Percentiles rank a stretch among this genome's conserved stretches.
phyloP scores from a whole-genome alignment of 495 filamentous ascomycete species.

The Friedmanniomyces endolithicus region DNA sequence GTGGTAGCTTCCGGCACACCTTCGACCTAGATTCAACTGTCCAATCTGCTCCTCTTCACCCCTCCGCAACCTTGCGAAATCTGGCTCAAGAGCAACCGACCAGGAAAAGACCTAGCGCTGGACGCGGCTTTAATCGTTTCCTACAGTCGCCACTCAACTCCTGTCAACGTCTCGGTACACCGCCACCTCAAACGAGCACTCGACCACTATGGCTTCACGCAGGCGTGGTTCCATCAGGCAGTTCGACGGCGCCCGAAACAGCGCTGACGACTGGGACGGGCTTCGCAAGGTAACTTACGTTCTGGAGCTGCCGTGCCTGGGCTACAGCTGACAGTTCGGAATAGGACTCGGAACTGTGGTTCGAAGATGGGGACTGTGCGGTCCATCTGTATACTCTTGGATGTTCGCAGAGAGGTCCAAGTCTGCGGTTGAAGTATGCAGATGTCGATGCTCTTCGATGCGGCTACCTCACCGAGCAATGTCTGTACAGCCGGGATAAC shows the following conservation, averaged over 20 bases:
- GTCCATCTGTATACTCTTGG: constrained; percentile 49
- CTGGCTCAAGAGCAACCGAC: neutral
- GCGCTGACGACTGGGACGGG: constrained; percentile 25
- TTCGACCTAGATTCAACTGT: no score
- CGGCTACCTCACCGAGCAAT: constrained; percentile 38
- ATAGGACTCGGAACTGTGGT: constrained; percentile 54
- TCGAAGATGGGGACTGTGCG: constrained; percentile 47
- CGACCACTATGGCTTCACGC: neutral
- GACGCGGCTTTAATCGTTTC: neutral
- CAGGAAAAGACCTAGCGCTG: neutral
- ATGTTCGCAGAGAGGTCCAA: constrained; percentile 46
- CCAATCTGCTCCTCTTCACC: neutral
- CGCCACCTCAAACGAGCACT: neutral
- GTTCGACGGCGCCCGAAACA: constrained; percentile 46
- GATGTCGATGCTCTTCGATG: constrained; percentile 31
- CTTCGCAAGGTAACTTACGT: constrained; percentile 12
- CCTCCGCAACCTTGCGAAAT: neutral
- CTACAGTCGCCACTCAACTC: neutral
- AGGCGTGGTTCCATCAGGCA: constrained; percentile 23
- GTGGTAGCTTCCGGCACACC: neutral
- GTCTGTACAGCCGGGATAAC: constrained; percentile 21
- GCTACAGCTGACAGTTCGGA: neutral
- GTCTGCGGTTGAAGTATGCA: constrained; percentile 44
- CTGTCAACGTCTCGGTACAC: neutral
- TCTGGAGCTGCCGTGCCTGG: neutral